phyloP scores from a whole-genome alignment of 1,284 basidiomycete genomes.

The Pseudozyma pruni region DNA sequence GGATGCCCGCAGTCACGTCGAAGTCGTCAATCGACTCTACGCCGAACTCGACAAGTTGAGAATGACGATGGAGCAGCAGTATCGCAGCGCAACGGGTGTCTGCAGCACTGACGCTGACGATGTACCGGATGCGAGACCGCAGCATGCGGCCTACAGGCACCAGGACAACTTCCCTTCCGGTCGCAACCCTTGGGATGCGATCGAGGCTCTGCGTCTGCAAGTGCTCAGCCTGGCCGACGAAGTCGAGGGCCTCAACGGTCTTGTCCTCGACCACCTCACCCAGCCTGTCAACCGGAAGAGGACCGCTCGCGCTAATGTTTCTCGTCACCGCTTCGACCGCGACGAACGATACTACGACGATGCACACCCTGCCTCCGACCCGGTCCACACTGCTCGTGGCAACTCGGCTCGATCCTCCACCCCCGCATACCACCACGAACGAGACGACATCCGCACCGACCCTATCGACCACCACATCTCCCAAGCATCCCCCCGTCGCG shows the following conservation, averaged over 20 bases:
- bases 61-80: constrained; percentile 44
- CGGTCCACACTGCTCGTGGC: constrained; percentile 6
- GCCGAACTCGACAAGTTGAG: constrained; percentile 40
- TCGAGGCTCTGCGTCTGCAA: constrained; percentile 41
- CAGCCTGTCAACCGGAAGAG: constrained; percentile 5
- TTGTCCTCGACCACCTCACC: constrained; percentile 35
- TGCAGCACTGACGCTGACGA: not conserved
- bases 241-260: constrained; percentile 42
- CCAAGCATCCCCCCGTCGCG: constrained; percentile 17
- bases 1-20: constrained; percentile 29
- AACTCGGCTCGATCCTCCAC: constrained; percentile 1
- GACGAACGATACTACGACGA: constrained; percentile 13
- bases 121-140: not conserved
- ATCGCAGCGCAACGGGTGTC: constrained; percentile 18
- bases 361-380: constrained; percentile 37
- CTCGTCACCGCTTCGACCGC: constrained; percentile 2
- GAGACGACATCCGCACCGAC: constrained; percentile 24
- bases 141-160: constrained; percentile 23
- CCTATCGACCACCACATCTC: constrained; percentile 21
- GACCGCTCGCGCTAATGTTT: constrained; percentile 3
- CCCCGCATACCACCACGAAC: not conserved
- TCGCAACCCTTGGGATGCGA: constrained; percentile 47
- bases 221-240: constrained; percentile 36
- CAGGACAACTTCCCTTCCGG: constrained; percentile 20
- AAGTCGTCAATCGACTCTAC: constrained; percentile 44